phyloP scores from a whole-genome alignment of 2,329 filamentous ascomycete species.

The Pleochaeta shiraiana region DNA sequence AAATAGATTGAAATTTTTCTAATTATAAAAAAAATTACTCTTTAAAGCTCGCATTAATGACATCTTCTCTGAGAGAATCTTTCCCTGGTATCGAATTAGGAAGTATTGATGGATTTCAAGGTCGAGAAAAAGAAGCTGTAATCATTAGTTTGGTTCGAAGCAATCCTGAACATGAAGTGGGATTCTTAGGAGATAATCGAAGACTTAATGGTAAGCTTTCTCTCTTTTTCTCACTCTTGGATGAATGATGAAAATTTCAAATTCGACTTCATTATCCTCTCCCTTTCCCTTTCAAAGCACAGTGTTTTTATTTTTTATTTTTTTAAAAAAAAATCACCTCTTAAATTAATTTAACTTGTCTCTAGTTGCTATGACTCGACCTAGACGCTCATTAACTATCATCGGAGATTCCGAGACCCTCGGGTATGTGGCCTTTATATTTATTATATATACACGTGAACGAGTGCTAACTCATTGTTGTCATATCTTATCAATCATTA shows the following conservation, averaged over 20 bases:
- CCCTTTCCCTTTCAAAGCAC: too few relatives aligned
- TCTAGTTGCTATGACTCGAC: slow-evolving; percentile 59
- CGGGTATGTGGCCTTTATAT: slow-evolving; percentile 35
- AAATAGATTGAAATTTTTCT: neutral
- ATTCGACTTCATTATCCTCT: too few relatives aligned
- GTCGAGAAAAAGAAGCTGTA: slow-evolving; percentile 88
- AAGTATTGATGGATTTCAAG: slow-evolving; percentile 93
- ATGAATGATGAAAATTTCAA: too few relatives aligned
- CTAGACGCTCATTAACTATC: slow-evolving; percentile 72
- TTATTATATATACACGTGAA: neutral
- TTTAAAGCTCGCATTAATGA: slow-evolving; percentile 48
- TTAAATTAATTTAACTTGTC: too few relatives aligned
- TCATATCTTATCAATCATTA: too few relatives aligned
- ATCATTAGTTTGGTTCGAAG: slow-evolving; percentile 87
- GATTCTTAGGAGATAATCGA: slow-evolving; percentile 81
- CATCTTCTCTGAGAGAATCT: slow-evolving; percentile 51
- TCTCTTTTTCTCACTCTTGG: too few relatives aligned
- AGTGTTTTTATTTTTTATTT: too few relatives aligned
- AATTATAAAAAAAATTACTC: neutral
- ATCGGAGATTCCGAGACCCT: slow-evolving; percentile 88
- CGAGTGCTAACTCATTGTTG: too few relatives aligned
- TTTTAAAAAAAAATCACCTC: too few relatives aligned
- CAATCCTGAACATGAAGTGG: slow-evolving; percentile 70
- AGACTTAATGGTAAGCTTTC: slow-evolving; percentile 55
- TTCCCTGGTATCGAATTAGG: slow-evolving; percentile 84